Evolutionary conservation across 2,329 filamentous ascomycete species (phyloP), one percentile per base, ranked within the genome.

Genomic region (Talaromyces islandicus): DNA sequence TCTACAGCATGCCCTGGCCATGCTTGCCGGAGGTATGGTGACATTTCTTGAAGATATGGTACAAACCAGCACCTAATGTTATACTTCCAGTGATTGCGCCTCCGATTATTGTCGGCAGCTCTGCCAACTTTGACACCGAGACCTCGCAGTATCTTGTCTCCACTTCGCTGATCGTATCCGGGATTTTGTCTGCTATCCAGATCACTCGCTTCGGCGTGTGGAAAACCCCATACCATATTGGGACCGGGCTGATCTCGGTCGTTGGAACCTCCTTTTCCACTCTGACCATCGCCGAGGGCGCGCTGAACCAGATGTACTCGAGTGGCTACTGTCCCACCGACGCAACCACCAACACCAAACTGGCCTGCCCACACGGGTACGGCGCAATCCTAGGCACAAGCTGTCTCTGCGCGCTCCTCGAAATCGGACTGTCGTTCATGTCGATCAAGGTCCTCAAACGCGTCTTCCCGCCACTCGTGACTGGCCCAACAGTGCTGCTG

Each of bases 221-320:
- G 64, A 79, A 78, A 61, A 86, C 86, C 0, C 85, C 84, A 2
- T 89, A 88, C 67, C 85, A 79, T 63, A 72, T 87, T 60, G 84
- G 87, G 10, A 89, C 87, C 0, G 87, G 87, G 4, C 70, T 89
- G 62, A 84, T 89, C 51, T 88, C 85, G 0, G 86, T 89, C 0
- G 86, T 88, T 2, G 87, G 87, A 10, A 87, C 85, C 6, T 88
- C 85, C 0, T 89, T 89, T 66, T 80, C 86, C 10, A 87, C 85
- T 21, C 83, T 89, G 54, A 84, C 86, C 1, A 84, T 88, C 7
- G 85, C 85, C 1, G 81, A 81, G 4, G 85, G 83, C 21, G 85
- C 85, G 2, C 80, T 88, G 9, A 66, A 73, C 2, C 85, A 87
- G 69, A 87, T 85, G 81, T 89, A 90, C 66, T 71, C 74, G 4